These are phyloP conservation scores for Rhizophagus clarus DNA, from an alignment of 192 early-diverging fungal species.

Conservation along the genomic window DNA sequence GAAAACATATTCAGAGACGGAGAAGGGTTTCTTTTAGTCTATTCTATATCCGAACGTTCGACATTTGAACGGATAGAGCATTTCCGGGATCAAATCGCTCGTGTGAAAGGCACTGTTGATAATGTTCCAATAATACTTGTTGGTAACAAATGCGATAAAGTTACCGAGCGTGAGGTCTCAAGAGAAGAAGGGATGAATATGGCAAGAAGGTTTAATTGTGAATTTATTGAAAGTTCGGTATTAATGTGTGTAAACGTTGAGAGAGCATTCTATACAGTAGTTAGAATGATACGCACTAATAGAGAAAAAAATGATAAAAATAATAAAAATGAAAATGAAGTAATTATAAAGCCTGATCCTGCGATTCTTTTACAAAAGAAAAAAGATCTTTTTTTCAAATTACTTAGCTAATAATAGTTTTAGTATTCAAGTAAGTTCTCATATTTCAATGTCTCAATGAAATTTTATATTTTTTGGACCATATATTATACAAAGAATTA, in stretches of 20 bases:
- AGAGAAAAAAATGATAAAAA: conserved; percentile 45
- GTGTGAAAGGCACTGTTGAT: conserved; percentile 91
- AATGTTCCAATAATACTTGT: conserved; percentile 87
- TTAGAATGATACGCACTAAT: conserved; percentile 74
- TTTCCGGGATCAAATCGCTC: conserved; percentile 84
- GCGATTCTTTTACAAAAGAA: too few relatives aligned
- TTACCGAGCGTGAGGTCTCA: conserved; percentile 82
- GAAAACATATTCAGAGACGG: conserved; percentile 50
- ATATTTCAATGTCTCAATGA: too few relatives aligned
- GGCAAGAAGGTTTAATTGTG: conserved; percentile 73
- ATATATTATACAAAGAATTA: too few relatives aligned
- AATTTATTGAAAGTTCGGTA: conserved; percentile 88
- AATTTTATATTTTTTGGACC: too few relatives aligned
- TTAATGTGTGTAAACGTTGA: conserved; percentile 94
- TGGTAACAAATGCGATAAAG: conserved; percentile 93
- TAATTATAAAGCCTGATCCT: too few relatives aligned
- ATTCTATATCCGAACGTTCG: conserved; percentile 84
- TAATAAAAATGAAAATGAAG: background rate
- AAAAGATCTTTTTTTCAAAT: too few relatives aligned
- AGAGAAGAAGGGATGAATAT: conserved; percentile 79
- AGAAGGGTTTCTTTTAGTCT: conserved; percentile 89
- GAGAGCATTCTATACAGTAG: conserved; percentile 80
- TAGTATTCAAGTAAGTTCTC: too few relatives aligned
- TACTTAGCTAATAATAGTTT: too few relatives aligned
- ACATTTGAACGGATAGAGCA: conserved; percentile 88